phyloP scores from a whole-genome alignment of 2,329 filamentous ascomycete genomes.

The Penicillium glabrum region DNA sequence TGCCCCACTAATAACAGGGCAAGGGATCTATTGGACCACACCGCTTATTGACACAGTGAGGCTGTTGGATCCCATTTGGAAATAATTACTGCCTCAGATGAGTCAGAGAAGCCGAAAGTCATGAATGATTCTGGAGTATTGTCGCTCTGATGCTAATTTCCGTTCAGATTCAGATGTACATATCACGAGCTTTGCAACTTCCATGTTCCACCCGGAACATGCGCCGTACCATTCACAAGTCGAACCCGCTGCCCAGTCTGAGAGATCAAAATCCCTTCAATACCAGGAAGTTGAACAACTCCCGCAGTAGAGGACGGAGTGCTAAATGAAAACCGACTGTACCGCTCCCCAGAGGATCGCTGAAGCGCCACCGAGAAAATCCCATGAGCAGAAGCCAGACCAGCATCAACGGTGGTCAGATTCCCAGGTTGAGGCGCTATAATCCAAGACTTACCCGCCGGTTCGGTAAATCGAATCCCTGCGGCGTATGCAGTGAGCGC shows the following conservation, averaged over 20 bases:
- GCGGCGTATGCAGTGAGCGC: conserved; percentile 45
- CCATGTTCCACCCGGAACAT: conserved; percentile 10
- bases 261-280: conserved; percentile 7
- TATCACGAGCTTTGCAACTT: conserved; percentile 7
- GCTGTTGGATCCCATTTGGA: not conserved
- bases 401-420: conserved; percentile 3
- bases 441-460: conserved; percentile 26
- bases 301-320: conserved; percentile 3
- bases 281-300: conserved; percentile 6
- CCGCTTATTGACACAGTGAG: not conserved
- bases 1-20: not conserved
- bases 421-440: conserved; percentile 7
- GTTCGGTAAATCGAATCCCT: conserved; percentile 40
- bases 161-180: not conserved
- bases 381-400: not conserved
- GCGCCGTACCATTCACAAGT: conserved; percentile 10
- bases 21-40: not conserved
- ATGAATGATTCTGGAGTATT: not conserved
- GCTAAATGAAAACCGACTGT: not conserved
- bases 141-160: not conserved
- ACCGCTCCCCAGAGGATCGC: conserved; percentile 2
- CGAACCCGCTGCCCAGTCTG: conserved; percentile 1
- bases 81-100: not conserved
- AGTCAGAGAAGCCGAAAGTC: not conserved
- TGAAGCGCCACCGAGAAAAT: conserved; percentile 1